These are phyloP conservation scores for Citeromyces matritensis DNA, from an alignment of 805 yeast genomes.

Conservation along the genomic window DNA sequence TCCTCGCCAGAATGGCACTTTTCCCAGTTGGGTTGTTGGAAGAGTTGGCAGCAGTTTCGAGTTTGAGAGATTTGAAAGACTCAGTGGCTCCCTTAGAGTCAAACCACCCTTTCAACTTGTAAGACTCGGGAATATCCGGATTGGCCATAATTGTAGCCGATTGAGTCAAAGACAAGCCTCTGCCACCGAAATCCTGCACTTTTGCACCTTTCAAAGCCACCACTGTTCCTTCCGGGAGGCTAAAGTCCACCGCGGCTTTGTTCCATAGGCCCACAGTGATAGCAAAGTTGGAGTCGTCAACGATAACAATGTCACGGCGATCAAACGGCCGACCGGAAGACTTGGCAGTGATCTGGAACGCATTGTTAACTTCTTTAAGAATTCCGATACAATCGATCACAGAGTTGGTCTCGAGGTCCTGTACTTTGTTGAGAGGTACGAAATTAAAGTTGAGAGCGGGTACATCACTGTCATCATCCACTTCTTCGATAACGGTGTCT, in stretches of 20 bases:
- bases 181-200: constrained; percentile 80
- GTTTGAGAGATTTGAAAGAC: constrained; percentile 44
- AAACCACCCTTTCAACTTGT: constrained; percentile 86
- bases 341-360: constrained; percentile 69
- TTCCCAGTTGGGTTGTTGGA: constrained; percentile 14
- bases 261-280: constrained; percentile 86
- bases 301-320: constrained; percentile 78
- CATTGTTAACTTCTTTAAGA: constrained; percentile 60
- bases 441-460: constrained; percentile 75
- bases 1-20: constrained; percentile 37
- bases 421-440: constrained; percentile 50
- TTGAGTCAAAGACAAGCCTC: constrained; percentile 67
- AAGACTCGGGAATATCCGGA: constrained; percentile 86
- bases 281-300: constrained; percentile 69
- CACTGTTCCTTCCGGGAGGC: constrained; percentile 62
- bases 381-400: constrained; percentile 83
- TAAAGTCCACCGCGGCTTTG: constrained; percentile 67
- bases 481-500: constrained; percentile 62
- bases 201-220: constrained; percentile 85
- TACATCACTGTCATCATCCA: constrained; percentile 40
- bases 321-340: constrained; percentile 83
- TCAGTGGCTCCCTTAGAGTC: constrained; percentile 61
- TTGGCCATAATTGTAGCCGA: constrained; percentile 62
- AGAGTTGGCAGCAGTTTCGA: constrained; percentile 24
- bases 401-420: constrained; percentile 53